Base-by-base conservation (phyloP, 106 monocot genomes). In the Phalaenopsis aphrodite region DNA sequence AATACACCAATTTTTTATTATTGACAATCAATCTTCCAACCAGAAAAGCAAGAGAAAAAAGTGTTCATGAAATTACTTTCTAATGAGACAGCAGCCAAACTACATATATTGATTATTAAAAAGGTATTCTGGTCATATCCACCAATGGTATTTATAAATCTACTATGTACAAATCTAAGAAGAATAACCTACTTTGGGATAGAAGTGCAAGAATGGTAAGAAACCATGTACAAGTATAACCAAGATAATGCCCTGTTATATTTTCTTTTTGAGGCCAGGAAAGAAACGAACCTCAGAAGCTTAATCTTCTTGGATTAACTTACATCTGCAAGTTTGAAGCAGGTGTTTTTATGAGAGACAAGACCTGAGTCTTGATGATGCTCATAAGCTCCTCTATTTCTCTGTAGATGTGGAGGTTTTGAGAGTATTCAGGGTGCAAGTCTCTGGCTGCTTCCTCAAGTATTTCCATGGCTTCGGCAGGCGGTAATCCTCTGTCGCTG, bases 341-440 rank as follows among this genome's bases (percentile, higher is more conserved):
- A 39, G 67, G 76, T 18, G 78, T 39, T 66, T 69, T 79, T 3
- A 83, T 38, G 7, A 85, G 75, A 9, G 83, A 41, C 36, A 88
- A 42, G 67, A 85, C 75, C 68, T 88, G 88, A 48, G 52, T 85
- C 85, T 83, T 85, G 57, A 88, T 88, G 73, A 85, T 67, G 15
- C 80, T 30, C 80, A 88, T 85, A 18, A 42, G 83, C 61, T 18
- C 57, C 75, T 88, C 80, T 52, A 85, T 85, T 5, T 88, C 88
- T 19, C 67, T 71, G 77, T 88, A 88, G 69, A 88, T 80, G 0
- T 71, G 73, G 3, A 85, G 67, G 75, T 88, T 88, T 43, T 85
- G 72, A 8, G 85, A 55, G 75, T 76, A 85, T 14, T 46, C 16
- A 10, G 88, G 85, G 41, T 81, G 82, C 80, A 88, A 66, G 58